A percentile compares a stretch with the other conserved stretches of the same genome.
These are phyloP conservation scores for Zhuliangozyma blackwelliae DNA, from an alignment of 1,139 yeast genomes.

Conservation along the genomic window DNA sequence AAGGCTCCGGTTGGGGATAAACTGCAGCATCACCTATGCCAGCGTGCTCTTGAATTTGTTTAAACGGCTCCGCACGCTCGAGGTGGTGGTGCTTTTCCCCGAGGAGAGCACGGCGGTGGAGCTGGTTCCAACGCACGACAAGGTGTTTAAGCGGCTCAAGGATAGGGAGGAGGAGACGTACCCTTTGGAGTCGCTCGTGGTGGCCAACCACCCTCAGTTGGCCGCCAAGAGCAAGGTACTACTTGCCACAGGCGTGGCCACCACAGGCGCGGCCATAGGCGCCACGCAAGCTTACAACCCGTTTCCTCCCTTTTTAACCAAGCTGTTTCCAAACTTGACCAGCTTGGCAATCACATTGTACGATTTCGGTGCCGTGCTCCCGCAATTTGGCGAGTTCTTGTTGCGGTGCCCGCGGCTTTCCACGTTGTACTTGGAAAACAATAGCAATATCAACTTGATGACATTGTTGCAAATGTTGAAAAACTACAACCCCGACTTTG, in stretches of 20 bases:
- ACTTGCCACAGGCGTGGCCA: background rate
- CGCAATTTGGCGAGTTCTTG: constrained; percentile 29
- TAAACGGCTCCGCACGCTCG: constrained; percentile 22
- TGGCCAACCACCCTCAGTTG: constrained; percentile 27
- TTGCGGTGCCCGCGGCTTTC: constrained; percentile 15
- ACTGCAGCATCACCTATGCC: constrained; percentile 22
- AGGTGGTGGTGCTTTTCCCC: constrained; percentile 15
- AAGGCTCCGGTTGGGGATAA: constrained; percentile 23
- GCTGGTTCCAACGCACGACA: constrained; percentile 19
- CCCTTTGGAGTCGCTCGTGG: constrained; percentile 16
- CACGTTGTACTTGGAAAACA: constrained; percentile 31
- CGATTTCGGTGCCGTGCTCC: constrained; percentile 27
- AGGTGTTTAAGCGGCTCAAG: constrained; percentile 11
- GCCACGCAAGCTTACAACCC: constrained; percentile 22
- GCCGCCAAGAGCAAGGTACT: constrained; percentile 5
- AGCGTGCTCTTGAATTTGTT: constrained; percentile 23
- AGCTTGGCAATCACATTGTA: constrained; percentile 26
- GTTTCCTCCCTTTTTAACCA: constrained; percentile 19
- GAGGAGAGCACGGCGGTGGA: constrained; percentile 15
- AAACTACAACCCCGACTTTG: constrained; percentile 26
- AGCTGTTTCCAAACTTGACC: constrained; percentile 20
- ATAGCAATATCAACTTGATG: constrained; percentile 23
- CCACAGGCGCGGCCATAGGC: background rate
- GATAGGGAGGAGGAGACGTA: background rate
- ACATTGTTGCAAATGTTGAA: constrained; percentile 28